These are phyloP conservation scores for Tolypocladium cylindrosporum DNA, from an alignment of 2,329 filamentous ascomycete species.

Conservation along the genomic window DNA sequence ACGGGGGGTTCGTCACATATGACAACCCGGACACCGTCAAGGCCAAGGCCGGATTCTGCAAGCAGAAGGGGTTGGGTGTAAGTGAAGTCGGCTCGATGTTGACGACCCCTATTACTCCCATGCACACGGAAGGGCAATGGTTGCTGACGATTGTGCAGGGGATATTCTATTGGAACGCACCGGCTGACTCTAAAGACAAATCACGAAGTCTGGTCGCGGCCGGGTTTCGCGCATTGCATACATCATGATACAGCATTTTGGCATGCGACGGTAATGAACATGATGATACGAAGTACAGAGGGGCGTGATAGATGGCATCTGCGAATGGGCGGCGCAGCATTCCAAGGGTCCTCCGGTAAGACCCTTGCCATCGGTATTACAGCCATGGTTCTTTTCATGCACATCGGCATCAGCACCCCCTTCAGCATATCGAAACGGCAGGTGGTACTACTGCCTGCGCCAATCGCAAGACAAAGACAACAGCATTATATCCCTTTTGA, in stretches of 20 bases:
- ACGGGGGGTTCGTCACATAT: slow-evolving; percentile 71
- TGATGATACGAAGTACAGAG: not conserved
- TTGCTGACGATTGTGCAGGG: slow-evolving; percentile 34
- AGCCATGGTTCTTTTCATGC: not conserved
- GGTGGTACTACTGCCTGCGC: not conserved
- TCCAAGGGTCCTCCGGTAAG: not conserved
- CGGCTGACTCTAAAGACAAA: slow-evolving; percentile 52
- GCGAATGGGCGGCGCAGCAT: not conserved
- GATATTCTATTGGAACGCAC: slow-evolving; percentile 75
- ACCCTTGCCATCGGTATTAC: not conserved
- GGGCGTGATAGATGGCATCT: not conserved
- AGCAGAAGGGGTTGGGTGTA: slow-evolving; percentile 58
- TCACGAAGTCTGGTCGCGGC: slow-evolving; percentile 48
- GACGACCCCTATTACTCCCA: not conserved
- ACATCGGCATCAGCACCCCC: not conserved
- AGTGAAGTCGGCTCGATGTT: slow-evolving; percentile 14
- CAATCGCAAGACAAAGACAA: not conserved
- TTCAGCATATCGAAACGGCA: not conserved
- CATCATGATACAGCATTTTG: slow-evolving; percentile 12
- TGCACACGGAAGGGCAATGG: not conserved
- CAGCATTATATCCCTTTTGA: not conserved
- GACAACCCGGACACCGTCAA: slow-evolving; percentile 69
- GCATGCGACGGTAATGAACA: not conserved
- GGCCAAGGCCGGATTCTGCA: slow-evolving; percentile 65
- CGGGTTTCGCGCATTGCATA: slow-evolving; percentile 39